Conservation (phyloP, 2,329 filamentous ascomycete genomes). For the Clarireedia paspali region DNA sequence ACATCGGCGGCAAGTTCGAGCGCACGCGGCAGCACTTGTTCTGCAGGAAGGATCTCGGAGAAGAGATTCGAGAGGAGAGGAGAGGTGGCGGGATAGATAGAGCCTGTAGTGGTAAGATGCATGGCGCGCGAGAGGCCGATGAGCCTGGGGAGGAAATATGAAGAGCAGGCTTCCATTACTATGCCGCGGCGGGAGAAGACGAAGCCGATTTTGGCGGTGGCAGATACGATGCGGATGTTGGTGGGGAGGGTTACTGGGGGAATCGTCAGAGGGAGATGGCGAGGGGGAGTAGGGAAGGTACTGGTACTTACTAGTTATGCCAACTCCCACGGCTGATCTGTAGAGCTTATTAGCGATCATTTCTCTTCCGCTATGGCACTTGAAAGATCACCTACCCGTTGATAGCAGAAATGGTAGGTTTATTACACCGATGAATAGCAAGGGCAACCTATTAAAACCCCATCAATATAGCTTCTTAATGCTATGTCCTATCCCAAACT, state of each 20-base stretch:
- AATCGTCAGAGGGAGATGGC: neutral
- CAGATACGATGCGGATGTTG: slow-evolving; percentile 44
- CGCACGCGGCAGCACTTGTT: slow-evolving; percentile 55
- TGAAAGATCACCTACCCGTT: slow-evolving; percentile 36
- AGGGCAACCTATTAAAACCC: slow-evolving; percentile 36
- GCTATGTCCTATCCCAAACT: neutral
- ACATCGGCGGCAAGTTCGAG: slow-evolving; percentile 60
- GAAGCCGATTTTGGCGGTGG: slow-evolving; percentile 61
- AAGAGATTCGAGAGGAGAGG: slow-evolving; percentile 54
- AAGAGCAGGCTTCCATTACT: slow-evolving; percentile 63
- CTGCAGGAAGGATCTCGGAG: slow-evolving; percentile 53
- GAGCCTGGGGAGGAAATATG: slow-evolving; percentile 64
- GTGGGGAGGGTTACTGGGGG: slow-evolving; percentile 49
- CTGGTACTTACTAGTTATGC: slow-evolving; percentile 1
- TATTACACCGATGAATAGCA: slow-evolving; percentile 48
- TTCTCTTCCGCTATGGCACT: neutral
- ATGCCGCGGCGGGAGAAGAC: slow-evolving; percentile 65
- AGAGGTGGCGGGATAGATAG: slow-evolving; percentile 46
- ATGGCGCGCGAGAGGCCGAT: slow-evolving; percentile 57
- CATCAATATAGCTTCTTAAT: neutral
- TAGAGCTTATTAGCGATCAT: neutral
- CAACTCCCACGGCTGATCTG: neutral
- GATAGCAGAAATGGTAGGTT: slow-evolving; percentile 51
- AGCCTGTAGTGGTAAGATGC: slow-evolving; percentile 60
- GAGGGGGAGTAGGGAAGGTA: neutral